These are phyloP conservation scores for Eutypella sp. DNA, from an alignment of 2,329 filamentous ascomycete genomes.

Conservation along the genomic window DNA sequence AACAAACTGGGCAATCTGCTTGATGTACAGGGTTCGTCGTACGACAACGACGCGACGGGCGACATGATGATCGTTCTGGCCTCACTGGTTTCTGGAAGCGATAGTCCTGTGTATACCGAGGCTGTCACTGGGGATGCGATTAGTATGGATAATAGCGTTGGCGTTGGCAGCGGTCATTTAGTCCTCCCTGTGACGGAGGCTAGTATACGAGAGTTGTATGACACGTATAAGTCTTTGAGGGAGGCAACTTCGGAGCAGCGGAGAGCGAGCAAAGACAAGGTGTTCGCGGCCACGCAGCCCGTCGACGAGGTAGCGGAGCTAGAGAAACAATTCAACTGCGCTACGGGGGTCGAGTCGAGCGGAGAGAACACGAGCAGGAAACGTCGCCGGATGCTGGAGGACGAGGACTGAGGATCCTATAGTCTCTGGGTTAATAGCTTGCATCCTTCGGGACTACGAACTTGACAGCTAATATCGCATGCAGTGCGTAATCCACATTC, in stretches of 20 bases:
- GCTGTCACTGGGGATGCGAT: constrained; percentile 6
- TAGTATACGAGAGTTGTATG: constrained; percentile 14
- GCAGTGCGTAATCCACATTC: not conserved
- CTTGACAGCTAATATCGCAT: too few relatives aligned
- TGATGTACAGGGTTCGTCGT: constrained; percentile 10
- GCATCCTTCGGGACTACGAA: too few relatives aligned
- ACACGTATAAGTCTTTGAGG: constrained; percentile 7
- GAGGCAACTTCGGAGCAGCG: constrained; percentile 11
- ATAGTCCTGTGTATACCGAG: constrained; percentile 4
- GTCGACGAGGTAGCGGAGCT: constrained; percentile 10
- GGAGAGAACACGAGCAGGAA: not conserved
- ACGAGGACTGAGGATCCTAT: not conserved
- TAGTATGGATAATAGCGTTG: not conserved
- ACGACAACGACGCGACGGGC: constrained; percentile 3
- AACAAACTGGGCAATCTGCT: constrained; percentile 14
- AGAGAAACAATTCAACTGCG: constrained; percentile 8
- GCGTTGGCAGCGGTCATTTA: constrained; percentile 2
- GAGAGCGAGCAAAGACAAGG: constrained; percentile 9
- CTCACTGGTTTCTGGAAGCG: not conserved
- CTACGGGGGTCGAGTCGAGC: not conserved
- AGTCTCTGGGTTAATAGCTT: not conserved
- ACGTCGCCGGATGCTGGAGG: not conserved
- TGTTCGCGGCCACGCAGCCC: constrained; percentile 7
- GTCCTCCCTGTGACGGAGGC: constrained; percentile 9
- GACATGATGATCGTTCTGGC: constrained; percentile 9